Conservation (phyloP, 202 grass and related monocot species). For the Setaria italica region DNA sequence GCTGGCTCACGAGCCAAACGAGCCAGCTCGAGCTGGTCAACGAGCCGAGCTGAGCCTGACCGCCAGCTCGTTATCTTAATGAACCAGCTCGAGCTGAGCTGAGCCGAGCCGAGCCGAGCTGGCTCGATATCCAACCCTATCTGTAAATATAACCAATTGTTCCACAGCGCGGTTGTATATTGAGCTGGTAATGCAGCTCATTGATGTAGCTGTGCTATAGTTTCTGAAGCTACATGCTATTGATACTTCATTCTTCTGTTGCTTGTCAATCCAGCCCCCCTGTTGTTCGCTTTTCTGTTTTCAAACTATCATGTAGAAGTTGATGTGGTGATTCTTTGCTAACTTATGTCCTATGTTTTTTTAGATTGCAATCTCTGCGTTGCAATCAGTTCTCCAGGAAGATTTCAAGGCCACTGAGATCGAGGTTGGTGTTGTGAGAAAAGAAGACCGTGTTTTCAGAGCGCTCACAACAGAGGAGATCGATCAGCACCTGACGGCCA, state of each 20-base stretch:
- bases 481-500: conserved; percentile 96
- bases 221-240: neutral
- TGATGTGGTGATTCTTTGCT: conserved; percentile 16
- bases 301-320: neutral
- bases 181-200: neutral
- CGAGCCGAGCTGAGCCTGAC: no score
- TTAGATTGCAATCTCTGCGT: conserved; percentile 93
- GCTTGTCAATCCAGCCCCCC: neutral
- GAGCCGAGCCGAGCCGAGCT: no score
- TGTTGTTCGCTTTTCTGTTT: neutral
- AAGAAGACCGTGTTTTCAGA: conserved; percentile 80
- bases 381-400: conserved; percentile 98
- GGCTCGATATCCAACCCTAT: neutral
- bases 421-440: conserved; percentile 92
- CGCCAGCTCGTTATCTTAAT: no score
- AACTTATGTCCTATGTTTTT: conserved; percentile 36
- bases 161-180: neutral
- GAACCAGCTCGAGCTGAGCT: no score
- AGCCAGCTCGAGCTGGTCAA: no score
- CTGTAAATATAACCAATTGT: neutral
- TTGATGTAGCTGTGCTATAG: neutral
- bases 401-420: conserved; percentile 99
- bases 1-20: no score
- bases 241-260: neutral
- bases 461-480: conserved; percentile 90